A percentile compares a stretch with the other conserved stretches of the same genome.
Evolutionary conservation across 2,329 filamentous ascomycete species (phyloP).

Genomic region (Colletotrichum lentis): DNA sequence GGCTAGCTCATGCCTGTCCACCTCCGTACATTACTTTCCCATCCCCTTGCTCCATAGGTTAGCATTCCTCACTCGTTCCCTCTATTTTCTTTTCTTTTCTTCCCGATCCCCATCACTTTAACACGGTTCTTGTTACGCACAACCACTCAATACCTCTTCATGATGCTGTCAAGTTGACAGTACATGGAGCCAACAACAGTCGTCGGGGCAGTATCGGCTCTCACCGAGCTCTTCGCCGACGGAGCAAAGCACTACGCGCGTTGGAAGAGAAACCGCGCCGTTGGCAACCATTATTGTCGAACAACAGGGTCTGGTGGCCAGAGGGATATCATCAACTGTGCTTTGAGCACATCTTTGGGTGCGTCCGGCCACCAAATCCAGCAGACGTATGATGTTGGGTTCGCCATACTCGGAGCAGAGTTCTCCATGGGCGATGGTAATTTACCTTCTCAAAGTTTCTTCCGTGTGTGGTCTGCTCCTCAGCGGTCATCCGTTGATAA

Average conservation of each 20-base stretch:
- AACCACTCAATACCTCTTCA: slow-evolving; percentile 4
- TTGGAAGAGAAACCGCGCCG: slow-evolving; percentile 48
- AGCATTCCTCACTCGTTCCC: neutral
- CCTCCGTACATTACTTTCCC: slow-evolving; percentile 9
- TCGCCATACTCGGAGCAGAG: slow-evolving; percentile 47
- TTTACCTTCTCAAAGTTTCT: slow-evolving; percentile 17
- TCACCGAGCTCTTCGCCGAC: slow-evolving; percentile 36
- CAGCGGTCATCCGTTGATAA: neutral
- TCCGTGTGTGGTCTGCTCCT: neutral
- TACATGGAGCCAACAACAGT: slow-evolving; percentile 41
- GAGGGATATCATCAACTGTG: slow-evolving; percentile 43
- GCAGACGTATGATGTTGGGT: slow-evolving; percentile 47
- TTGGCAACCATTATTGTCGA: slow-evolving; percentile 47
- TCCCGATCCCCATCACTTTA: neutral
- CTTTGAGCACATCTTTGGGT: slow-evolving; percentile 47
- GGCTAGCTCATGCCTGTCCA: neutral
- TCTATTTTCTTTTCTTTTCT: neutral
- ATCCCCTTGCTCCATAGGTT: neutral
- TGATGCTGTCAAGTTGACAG: slow-evolving; percentile 27
- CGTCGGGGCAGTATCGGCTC: slow-evolving; percentile 38
- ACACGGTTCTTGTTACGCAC: neutral
- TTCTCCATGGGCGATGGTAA: slow-evolving; percentile 50
- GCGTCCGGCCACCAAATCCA: slow-evolving; percentile 45
- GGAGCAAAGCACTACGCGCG: slow-evolving; percentile 44
- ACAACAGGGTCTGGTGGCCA: slow-evolving; percentile 22